A percentile compares a stretch with the other conserved stretches of the same genome.
Conservation (phyloP, 2,329 filamentous ascomycete genomes). For the Elsinoe perseae region DNA sequence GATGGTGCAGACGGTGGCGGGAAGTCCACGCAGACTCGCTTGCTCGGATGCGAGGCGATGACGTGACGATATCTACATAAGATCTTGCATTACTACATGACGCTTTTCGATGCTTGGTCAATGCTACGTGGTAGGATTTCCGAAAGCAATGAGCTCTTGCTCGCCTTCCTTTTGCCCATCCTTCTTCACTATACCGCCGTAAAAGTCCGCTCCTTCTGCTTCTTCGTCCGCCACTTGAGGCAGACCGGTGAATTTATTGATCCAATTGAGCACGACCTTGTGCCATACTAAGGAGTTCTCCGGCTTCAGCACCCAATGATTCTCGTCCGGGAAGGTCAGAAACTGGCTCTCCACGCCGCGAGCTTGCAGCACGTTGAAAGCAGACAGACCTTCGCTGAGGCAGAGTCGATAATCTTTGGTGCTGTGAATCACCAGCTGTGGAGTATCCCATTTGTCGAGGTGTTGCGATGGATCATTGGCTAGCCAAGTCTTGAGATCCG, state of each 20-base stretch:
- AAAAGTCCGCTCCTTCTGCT: constrained; percentile 24
- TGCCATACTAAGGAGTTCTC: constrained; percentile 93
- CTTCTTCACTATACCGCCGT: constrained; percentile 26
- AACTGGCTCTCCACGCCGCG: constrained; percentile 68
- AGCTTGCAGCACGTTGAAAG: constrained; percentile 78
- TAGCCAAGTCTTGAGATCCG: constrained; percentile 41
- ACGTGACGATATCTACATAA: not conserved
- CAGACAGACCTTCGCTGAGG: constrained; percentile 73
- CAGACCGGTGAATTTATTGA: constrained; percentile 52
- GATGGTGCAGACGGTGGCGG: not conserved
- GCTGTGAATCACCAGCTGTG: constrained; percentile 82
- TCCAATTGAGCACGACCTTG: constrained; percentile 71
- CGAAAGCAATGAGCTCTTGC: not conserved
- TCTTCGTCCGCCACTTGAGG: constrained; percentile 36
- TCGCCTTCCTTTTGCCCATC: constrained; percentile 13
- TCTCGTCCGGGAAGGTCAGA: constrained; percentile 72
- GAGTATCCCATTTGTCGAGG: constrained; percentile 68
- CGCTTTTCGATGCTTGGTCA: not conserved
- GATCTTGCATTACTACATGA: not conserved
- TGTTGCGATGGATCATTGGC: constrained; percentile 52
- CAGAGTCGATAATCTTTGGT: constrained; percentile 84
- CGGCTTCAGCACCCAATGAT: constrained; percentile 78
- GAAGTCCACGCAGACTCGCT: not conserved
- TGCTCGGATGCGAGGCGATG: not conserved
- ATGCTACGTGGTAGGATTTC: constrained; percentile 3